Conservation (phyloP, 495 filamentous ascomycete species). For the Baudoinia panamericana region DNA sequence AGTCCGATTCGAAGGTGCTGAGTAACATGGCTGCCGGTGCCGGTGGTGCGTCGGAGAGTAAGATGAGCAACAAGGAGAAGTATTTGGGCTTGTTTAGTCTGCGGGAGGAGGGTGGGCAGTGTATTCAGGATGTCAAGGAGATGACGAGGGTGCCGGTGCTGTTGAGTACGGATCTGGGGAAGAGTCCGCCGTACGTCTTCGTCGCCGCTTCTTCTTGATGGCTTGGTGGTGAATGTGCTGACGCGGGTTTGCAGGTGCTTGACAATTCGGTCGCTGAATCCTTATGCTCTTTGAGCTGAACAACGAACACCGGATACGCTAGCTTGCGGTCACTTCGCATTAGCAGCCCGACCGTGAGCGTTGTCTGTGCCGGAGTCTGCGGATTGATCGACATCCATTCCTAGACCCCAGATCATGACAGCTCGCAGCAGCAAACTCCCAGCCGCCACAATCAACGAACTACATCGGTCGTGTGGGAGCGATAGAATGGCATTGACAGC, state of each 20-base stretch:
- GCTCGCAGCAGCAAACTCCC: too few relatives aligned
- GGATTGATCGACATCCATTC: too few relatives aligned
- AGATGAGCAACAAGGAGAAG: constrained; percentile 87
- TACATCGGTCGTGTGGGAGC: too few relatives aligned
- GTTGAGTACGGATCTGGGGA: constrained; percentile 91
- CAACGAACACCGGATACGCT: too few relatives aligned
- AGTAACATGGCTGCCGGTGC: constrained; percentile 49
- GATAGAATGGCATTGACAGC: too few relatives aligned
- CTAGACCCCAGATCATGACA: too few relatives aligned
- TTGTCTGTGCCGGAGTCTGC: not conserved
- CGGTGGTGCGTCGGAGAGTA: constrained; percentile 66
- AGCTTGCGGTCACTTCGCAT: too few relatives aligned
- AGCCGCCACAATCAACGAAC: too few relatives aligned
- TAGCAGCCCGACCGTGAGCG: not conserved
- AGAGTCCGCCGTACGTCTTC: constrained; percentile 89
- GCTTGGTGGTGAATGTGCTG: constrained; percentile 10
- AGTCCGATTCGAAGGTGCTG: constrained; percentile 83
- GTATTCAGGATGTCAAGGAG: constrained; percentile 95
- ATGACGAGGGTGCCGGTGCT: constrained; percentile 95
- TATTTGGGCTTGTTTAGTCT: constrained; percentile 82
- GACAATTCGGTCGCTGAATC: constrained; percentile 94
- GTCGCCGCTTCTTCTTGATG: constrained; percentile 2
- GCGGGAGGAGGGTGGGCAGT: constrained; percentile 83
- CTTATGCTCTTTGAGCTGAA: constrained; percentile 75
- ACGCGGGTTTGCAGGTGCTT: constrained; percentile 54